Evolutionary conservation across 306 rosid species (phyloP), one percentile per base, ranked within the genome.

Genomic region (Pyrus bretschneideri): DNA sequence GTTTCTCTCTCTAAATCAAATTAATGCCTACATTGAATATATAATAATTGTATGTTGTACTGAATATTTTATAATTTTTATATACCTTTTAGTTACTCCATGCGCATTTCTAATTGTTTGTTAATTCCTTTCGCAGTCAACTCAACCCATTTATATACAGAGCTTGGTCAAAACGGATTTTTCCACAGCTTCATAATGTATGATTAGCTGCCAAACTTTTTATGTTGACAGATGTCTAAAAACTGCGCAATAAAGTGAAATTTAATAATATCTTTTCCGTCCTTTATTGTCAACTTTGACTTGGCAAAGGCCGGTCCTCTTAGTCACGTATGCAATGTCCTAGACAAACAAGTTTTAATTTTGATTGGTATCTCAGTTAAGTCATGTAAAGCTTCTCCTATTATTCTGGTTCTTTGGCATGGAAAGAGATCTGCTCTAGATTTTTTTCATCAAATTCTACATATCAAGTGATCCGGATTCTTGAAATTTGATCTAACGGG

Each of bases 251-350:
- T 49, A 15, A 49, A 49, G 1, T 15, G 55, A 49, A 49, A 1
- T 49, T 49, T 49, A 0, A 5, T 51, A 15, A 15, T 17, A 51
- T 44, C 54, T 1, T 49, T 49, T 49, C 17, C 55, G 0, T 3
- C 3, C 15, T 49, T 2, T 1, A 15, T 49, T 49, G 54, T 33
- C 0, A 33, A 33, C 8, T 5, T 49, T 15, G 54, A 4, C 19
- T 14, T 14, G 3, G 19, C 19, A 1, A 14, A 4, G 19, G 3
- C 8, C 15, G 0, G 8, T 49, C 11, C 44, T 40, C 44, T 40
- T 40, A 2, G 45, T 9, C 17, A 15, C 1, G 9, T 15, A 17
- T 1, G 9, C 2, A 0, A 1, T 51, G 0, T 51, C 4, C 0
- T 17, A 7, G 1, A 17, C 55, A 51, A 51, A 15, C 21, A 51